A percentile compares a stretch with the other conserved stretches of the same genome.
Evolutionary conservation across 2,329 filamentous ascomycete genomes (phyloP).

Genomic region (Thielaviopsis populi): DNA sequence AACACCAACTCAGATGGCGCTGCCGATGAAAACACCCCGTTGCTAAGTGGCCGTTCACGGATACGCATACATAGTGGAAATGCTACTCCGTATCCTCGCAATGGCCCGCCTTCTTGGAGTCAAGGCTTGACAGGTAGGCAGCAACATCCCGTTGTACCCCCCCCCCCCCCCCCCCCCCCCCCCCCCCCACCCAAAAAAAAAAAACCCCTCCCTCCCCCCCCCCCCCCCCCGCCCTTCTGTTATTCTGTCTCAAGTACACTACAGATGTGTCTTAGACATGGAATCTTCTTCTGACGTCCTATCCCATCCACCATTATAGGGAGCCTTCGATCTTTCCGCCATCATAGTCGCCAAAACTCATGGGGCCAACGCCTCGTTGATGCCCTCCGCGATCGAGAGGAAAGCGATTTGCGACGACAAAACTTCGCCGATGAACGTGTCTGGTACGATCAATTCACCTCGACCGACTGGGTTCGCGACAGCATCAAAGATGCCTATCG

Average conservation of each 20-base stretch:
- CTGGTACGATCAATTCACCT: constrained; percentile 98
- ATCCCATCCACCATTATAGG: not conserved
- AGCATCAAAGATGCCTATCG: constrained; percentile 88
- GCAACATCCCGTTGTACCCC: constrained; percentile 15
- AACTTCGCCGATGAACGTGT: constrained; percentile 69
- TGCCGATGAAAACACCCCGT: constrained; percentile 32
- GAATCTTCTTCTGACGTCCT: not conserved
- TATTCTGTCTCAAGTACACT: not conserved
- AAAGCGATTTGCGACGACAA: constrained; percentile 49
- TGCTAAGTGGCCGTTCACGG: constrained; percentile 30
- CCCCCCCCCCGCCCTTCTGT: too few species aligned
- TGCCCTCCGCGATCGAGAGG: constrained; percentile 40
- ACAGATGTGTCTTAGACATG: not conserved
- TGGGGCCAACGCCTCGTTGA: constrained; percentile 47
- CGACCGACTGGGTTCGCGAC: constrained; percentile 96
- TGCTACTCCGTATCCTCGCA: constrained; percentile 15
- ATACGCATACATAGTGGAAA: constrained; percentile 28
- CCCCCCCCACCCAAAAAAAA: too few species aligned
- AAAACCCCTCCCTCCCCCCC: too few species aligned
- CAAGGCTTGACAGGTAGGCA: constrained; percentile 32
- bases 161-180: too few species aligned
- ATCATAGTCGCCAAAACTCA: constrained; percentile 44
- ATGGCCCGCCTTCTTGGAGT: constrained; percentile 23
- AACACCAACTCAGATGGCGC: constrained; percentile 11
- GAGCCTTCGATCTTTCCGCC: constrained; percentile 27